Evolutionary conservation across 192 early-diverging fungal genomes (phyloP), one percentile per base, ranked within the genome.

Genomic region (Chytriomyces confervae): DNA sequence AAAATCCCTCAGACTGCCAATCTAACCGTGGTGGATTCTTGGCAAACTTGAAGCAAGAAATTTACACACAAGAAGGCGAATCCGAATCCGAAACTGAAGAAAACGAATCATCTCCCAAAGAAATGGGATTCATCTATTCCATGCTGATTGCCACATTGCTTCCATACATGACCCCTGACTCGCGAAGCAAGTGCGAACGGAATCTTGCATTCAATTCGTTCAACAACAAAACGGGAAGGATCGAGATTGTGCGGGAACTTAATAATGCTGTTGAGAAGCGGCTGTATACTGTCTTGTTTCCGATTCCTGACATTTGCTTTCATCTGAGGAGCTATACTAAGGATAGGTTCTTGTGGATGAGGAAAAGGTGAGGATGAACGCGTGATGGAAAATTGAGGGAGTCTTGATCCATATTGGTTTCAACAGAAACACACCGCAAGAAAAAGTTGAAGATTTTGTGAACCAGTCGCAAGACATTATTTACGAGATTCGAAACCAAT

Each of bases 401-500:
- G 16, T 29, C 13, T 74, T n/a, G 23, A 53, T 50, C 43, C 24
- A 36, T 5, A 66, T 20, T 66, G n/a, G 48, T 62, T 7, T 27
- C 51, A 36, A 36, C 36, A 80, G 76, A 50, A 76, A 57, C 20
- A 81, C 81, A 0, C 79, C 82, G 36, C 75, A 83, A 50, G 80
- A 81, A 23, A 83, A 83, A 63, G 49, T 83, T 63, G 69, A 80
- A 48, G 82, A 82, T 46, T 83, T 83, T 50, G 44, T 82, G 27
- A 70, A 80, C 67, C 63, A 70, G 23, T 77, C 70, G 16, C 68
- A 76, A 50, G 79, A 81, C 49, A 77, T 83, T 6, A 81, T 81
- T 70, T 83, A 78, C 48, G 82, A 83, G 50, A 83, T 83, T 46
- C 29, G 75, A 50, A 82, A 78, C 65, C 82, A 83, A 65, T 60